Base-by-base conservation (phyloP, 1,284 basidiomycete species). In the Pulchroboletus neoregius region DNA sequence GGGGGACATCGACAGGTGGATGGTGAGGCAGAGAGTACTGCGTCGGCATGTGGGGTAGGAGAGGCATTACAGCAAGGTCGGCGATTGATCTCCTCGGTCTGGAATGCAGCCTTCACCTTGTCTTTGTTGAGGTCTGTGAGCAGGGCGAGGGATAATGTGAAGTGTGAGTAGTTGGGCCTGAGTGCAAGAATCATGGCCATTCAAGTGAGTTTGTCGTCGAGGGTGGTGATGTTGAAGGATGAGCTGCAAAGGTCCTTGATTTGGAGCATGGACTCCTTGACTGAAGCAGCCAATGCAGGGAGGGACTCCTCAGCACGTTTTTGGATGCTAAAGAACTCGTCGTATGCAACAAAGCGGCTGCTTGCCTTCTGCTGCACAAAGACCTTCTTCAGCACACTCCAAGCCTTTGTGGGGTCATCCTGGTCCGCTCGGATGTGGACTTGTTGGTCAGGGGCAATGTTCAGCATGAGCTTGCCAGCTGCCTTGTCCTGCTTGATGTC, bases 291-390 rank as follows among this genome's bases (percentile, higher is more conserved):
- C 1, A 69, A 54, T 30, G 45, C 35, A 30, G 48, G 41, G 4
- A 71, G 58, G 13, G 56, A 50, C 49, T 70, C 60, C 15, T 62
- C 53, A 6, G 62, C 50, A 13, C 47, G 30, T 48, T 65, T 66
- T 22, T 8, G 1, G 4, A 33, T 33, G 32, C 18, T 18, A 8
- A 33, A 33, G 16, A 33, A 33, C 15, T 18, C 8, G 16, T 33
- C 32, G 9, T 33, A 33, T 4, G 32, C 15, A 1, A 33, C 16
- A 20, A 20, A 34, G 33, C 58, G 45, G 34, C 49, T 41, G 1
- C 38, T 28, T 4, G 43, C 32, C 22, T 41, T 44, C 18, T 45
- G 43, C 8, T 49, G 33, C 8, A 49, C 13, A 16, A 18, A 35
- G 4, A 35, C 9, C 10, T 2, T 5, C 6, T 18, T 12, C 1